Evolutionary conservation across 106 monocot genomes (phyloP).

Genomic region (Dioscorea alata): DNA sequence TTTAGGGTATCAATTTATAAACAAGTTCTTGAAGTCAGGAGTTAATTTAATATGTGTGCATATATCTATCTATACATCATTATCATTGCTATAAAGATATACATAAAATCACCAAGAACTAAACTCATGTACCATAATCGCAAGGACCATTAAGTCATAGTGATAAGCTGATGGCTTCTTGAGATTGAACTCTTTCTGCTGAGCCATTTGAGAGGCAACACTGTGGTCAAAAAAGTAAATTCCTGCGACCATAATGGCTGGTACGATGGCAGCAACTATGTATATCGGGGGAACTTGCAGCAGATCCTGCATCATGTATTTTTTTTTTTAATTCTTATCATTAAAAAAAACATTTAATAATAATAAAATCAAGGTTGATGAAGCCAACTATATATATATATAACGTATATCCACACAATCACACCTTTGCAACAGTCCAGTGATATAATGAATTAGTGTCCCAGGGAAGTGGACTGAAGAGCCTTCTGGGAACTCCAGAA

Average conservation of each 20-base stretch:
- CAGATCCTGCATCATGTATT: conserved; percentile 4
- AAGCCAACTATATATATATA: no score
- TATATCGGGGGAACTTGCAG: conserved; percentile 7
- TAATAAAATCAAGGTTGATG: no score
- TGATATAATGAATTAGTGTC: conserved; percentile 56
- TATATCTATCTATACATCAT: no score
- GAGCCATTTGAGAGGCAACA: conserved; percentile 19
- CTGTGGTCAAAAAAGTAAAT: conserved; percentile 20
- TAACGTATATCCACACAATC: no score
- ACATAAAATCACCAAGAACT: background rate
- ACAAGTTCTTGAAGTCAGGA: no score
- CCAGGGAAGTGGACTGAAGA: conserved; percentile 89
- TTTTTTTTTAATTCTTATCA: no score
- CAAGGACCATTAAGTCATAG: conserved; percentile 14
- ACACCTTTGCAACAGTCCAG: conserved; percentile 78
- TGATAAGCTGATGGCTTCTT: conserved; percentile 18
- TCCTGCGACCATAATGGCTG: conserved; percentile 15
- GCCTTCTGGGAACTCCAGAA: conserved; percentile 79
- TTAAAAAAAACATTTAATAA: no score
- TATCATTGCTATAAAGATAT: no score
- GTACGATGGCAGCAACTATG: conserved; percentile 12
- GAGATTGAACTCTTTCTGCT: conserved; percentile 17
- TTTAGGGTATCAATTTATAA: no score
- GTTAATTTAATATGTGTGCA: no score
- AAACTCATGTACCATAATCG: conserved; percentile 5